phyloP scores from a whole-genome alignment of 108 stramenopile genomes.

The Parietichytrium sp. region DNA sequence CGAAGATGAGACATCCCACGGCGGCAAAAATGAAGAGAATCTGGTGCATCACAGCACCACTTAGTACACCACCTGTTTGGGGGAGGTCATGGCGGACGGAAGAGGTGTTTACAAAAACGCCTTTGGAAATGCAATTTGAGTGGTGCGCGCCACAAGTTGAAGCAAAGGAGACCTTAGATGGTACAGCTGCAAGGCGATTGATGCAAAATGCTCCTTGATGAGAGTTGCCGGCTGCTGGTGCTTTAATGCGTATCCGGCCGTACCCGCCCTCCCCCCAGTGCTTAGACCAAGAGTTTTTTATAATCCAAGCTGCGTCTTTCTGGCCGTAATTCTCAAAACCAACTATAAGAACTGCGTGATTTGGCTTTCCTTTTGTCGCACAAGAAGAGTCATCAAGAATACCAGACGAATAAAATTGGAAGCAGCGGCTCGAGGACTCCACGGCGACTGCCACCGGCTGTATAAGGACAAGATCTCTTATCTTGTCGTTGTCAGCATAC shows the following conservation, averaged over 20 bases:
- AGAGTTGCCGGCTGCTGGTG: too few species aligned
- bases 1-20: too few species aligned
- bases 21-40: too few species aligned
- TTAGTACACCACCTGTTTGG: too few species aligned
- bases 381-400: not conserved
- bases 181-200: not conserved
- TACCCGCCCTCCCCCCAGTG: constrained; percentile 23
- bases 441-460: not conserved
- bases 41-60: too few species aligned
- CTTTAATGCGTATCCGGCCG: not conserved
- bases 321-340: not conserved
- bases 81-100: not conserved
- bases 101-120: not conserved
- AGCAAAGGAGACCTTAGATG: not conserved
- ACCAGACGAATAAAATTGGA: not conserved
- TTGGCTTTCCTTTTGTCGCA: not conserved
- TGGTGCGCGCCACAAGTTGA: not conserved
- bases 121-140: not conserved
- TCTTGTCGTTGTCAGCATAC: not conserved
- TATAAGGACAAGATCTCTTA: not conserved
- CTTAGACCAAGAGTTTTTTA: not conserved
- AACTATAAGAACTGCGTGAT: constrained; percentile 11
- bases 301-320: not conserved
- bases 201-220: not conserved
- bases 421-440: not conserved